Evolutionary conservation across 2,329 filamentous ascomycete genomes (phyloP).

Genomic region (Tricladium varicosporioides): DNA sequence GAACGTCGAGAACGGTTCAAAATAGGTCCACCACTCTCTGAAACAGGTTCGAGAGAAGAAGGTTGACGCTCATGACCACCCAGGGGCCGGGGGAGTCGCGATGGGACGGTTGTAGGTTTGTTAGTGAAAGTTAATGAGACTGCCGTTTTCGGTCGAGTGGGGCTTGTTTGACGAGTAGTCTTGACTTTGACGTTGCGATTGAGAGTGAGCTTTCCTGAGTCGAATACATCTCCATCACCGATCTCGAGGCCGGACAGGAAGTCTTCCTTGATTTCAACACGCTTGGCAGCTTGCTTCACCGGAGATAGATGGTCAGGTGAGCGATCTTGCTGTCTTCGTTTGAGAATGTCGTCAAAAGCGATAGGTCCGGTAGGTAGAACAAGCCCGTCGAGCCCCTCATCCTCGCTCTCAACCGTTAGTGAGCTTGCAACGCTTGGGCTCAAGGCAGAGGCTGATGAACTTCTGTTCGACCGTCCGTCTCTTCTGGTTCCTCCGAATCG

Average conservation of each 20-base stretch:
- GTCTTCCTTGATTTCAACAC: constrained; percentile 57
- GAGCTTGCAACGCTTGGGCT: constrained; percentile 93
- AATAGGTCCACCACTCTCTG: constrained; percentile 78
- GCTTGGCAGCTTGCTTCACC: constrained; percentile 35
- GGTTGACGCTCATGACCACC: constrained; percentile 65
- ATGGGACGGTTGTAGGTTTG: constrained; percentile 58
- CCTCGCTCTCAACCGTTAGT: constrained; percentile 87
- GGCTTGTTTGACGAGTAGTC: constrained; percentile 64
- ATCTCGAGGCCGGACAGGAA: constrained; percentile 86
- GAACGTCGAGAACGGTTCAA: constrained; percentile 58
- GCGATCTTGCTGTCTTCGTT: constrained; percentile 63
- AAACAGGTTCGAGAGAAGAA: constrained; percentile 86
- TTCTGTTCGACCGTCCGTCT: constrained; percentile 75
- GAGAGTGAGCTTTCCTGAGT: constrained; percentile 75
- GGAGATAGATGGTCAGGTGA: constrained; percentile 50
- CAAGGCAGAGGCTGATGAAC: constrained; percentile 83
- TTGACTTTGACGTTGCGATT: constrained; percentile 93
- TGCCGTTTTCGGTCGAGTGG: constrained; percentile 68
- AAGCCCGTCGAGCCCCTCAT: constrained; percentile 88
- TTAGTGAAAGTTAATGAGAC: constrained; percentile 91
- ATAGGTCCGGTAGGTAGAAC: constrained; percentile 80
- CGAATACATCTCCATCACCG: constrained; percentile 78
- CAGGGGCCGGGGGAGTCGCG: constrained; percentile 77
- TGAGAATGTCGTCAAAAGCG: constrained; percentile 76
- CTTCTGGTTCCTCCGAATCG: constrained; percentile 83